A percentile compares a stretch with the other conserved stretches of the same genome.
These are phyloP conservation scores for Sideroxylon spinosum DNA, from an alignment of 179 eudicot species.

Conservation along the genomic window DNA sequence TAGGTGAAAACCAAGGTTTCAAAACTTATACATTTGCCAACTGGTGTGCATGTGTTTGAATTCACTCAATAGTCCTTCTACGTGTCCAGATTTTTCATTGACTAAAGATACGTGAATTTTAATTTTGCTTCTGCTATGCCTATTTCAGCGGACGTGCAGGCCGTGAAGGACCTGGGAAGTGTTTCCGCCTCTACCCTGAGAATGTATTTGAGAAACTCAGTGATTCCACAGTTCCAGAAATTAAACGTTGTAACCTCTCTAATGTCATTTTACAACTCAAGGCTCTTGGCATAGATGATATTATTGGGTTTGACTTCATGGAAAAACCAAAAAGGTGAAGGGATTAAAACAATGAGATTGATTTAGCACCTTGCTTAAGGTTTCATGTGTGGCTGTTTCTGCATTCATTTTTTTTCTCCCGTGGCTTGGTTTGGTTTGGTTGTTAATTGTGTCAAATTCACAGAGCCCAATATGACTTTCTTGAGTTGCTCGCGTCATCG, in stretches of 20 bases:
- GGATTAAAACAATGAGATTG: slow-evolving; percentile 5
- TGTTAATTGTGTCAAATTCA: not conserved
- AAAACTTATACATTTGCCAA: not conserved
- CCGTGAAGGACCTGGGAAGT: slow-evolving; percentile 97
- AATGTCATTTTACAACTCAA: slow-evolving; percentile 90
- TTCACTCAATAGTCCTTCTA: not conserved
- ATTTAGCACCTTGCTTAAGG: not conserved
- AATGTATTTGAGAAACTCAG: slow-evolving; percentile 64
- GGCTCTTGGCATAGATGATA: slow-evolving; percentile 90
- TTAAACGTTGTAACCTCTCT: slow-evolving; percentile 76
- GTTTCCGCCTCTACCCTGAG: slow-evolving; percentile 94
- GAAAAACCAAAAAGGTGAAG: slow-evolving; percentile 84
- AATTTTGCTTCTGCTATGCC: not conserved
- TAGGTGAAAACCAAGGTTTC: not conserved
- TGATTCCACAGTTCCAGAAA: slow-evolving; percentile 90
- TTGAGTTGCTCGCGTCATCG: too few relatives aligned
- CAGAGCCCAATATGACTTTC: too few relatives aligned
- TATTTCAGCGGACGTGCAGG: slow-evolving; percentile 95
- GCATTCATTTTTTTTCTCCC: not conserved
- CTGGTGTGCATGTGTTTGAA: not conserved
- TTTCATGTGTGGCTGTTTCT: not conserved
- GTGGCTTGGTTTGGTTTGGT: too few relatives aligned
- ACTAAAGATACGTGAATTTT: not conserved
- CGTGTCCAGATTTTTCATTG: not conserved
- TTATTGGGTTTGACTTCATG: slow-evolving; percentile 88